phyloP scores from a whole-genome alignment of 768 basidiomycete genomes.

The Kwoniella europaea region DNA sequence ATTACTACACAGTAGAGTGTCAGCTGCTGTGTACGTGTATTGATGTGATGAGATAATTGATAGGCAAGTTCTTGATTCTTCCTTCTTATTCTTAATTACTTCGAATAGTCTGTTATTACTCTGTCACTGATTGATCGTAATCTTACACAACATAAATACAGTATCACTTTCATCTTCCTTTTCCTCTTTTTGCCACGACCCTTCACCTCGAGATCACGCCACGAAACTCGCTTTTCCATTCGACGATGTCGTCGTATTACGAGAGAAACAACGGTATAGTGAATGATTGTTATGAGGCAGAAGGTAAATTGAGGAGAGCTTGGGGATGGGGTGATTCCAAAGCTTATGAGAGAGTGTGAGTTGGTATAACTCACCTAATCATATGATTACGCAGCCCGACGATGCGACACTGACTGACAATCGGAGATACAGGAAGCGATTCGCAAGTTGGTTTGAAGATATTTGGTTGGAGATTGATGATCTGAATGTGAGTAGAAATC shows the following conservation, averaged over 20 bases:
- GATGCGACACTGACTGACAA: background rate
- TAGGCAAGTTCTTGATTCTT: background rate
- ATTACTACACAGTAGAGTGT: background rate
- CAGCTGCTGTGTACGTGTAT: background rate
- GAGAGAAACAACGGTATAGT: slow-evolving; percentile 13
- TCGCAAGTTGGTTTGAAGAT: slow-evolving; percentile 36
- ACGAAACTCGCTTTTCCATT: no score
- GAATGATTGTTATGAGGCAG: slow-evolving; percentile 20
- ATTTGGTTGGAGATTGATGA: slow-evolving; percentile 29
- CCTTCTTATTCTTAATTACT: background rate
- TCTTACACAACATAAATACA: background rate
- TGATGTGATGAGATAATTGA: no score
- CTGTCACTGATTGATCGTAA: background rate
- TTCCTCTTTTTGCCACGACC: background rate
- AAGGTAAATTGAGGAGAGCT: slow-evolving; percentile 9
- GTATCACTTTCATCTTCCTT: background rate
- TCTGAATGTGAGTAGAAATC: slow-evolving; percentile 21
- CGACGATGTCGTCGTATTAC: slow-evolving; percentile 8
- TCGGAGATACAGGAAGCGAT: slow-evolving; percentile 17
- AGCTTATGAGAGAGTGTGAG: slow-evolving; percentile 15
- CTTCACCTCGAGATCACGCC: background rate
- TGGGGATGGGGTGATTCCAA: slow-evolving; percentile 18
- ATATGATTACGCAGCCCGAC: background rate
- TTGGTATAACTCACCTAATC: background rate
- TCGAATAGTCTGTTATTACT: no score